Conservation (phyloP, 1,284 basidiomycete genomes). For the Mycena sp. region DNA sequence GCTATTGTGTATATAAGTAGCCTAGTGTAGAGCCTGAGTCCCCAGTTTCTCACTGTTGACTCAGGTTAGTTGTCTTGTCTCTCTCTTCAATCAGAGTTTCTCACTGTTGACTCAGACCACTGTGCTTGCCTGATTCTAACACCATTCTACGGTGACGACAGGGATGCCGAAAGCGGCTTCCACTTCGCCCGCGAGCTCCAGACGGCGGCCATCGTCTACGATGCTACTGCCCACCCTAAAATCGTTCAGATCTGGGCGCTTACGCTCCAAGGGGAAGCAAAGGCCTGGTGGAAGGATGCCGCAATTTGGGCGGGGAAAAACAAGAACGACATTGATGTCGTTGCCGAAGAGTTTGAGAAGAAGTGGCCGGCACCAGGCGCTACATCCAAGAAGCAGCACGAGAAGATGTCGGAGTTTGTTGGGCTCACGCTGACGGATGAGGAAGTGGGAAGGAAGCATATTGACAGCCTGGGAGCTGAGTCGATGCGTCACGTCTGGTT, state of each 20-base stretch:
- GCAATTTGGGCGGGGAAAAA: neutral
- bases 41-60: too few species aligned
- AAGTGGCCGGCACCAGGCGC: constrained; percentile 3
- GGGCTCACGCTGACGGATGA: neutral
- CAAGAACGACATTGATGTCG: neutral
- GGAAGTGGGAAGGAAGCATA: constrained; percentile 1
- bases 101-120: too few species aligned
- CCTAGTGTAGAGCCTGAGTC: too few species aligned
- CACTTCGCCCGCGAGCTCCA: neutral
- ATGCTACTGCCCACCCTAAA: neutral
- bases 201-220: neutral
- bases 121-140: too few species aligned
- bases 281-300: constrained; percentile 7
- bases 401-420: constrained; percentile 3
- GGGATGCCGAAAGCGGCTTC: neutral
- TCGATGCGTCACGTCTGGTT: too few species aligned
- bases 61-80: too few species aligned
- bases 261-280: constrained; percentile 1
- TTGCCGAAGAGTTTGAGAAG: neutral
- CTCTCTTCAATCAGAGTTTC: too few species aligned
- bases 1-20: too few species aligned
- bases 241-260: constrained; percentile 7
- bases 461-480: neutral
- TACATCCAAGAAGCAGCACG: neutral
- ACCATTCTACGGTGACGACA: constrained; percentile 11